Evolutionary conservation across 2,329 filamentous ascomycete genomes (phyloP).

Genomic region (Aureobasidium sp.): DNA sequence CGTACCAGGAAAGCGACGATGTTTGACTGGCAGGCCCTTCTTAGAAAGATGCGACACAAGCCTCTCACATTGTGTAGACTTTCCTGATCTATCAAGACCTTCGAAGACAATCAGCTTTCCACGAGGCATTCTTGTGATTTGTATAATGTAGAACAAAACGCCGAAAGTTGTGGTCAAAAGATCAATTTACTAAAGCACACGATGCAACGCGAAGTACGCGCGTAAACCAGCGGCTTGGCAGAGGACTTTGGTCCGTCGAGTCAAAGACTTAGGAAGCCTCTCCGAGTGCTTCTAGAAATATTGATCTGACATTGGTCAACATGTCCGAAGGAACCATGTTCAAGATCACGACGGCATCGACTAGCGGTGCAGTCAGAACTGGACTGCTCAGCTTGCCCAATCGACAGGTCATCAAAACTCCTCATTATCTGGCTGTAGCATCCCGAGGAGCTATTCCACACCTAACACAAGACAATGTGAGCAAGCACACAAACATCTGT

Average conservation of each 20-base stretch:
- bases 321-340: conserved; percentile 32
- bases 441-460: conserved; percentile 84
- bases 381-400: conserved; percentile 58
- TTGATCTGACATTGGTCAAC: not conserved
- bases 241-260: not conserved
- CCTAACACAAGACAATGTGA: conserved; percentile 75
- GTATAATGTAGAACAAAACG: not conserved
- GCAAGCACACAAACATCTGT: conserved; percentile 55
- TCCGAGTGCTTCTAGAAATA: not conserved
- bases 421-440: conserved; percentile 70
- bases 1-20: conserved; percentile 60
- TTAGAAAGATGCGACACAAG: conserved; percentile 50
- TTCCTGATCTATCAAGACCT: conserved; percentile 82
- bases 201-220: conserved; percentile 1
- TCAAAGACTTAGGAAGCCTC: not conserved
- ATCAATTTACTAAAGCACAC: not conserved
- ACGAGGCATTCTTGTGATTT: conserved; percentile 16
- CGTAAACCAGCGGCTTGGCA: not conserved
- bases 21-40: conserved; percentile 47
- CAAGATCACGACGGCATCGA: conserved; percentile 33
- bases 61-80: conserved; percentile 78
- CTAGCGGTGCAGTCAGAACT: conserved; percentile 51
- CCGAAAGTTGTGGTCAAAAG: not conserved
- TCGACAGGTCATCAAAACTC: conserved; percentile 67
- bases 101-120: conserved; percentile 79